phyloP scores from a whole-genome alignment of 805 yeast genomes.

The Ogataea glucozyma region DNA sequence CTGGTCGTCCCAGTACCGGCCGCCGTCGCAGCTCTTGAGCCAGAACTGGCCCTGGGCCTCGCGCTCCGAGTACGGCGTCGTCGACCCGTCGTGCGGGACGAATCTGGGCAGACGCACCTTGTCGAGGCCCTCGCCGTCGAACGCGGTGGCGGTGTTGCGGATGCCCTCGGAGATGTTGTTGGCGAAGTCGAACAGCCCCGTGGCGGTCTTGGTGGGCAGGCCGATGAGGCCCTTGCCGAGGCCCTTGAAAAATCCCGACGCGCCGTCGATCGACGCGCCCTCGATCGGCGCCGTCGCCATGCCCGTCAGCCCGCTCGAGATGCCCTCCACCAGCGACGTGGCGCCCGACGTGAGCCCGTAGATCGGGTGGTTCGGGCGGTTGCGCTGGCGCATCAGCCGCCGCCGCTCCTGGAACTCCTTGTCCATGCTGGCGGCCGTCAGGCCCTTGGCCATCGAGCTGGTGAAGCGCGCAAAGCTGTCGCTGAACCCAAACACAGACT shows the following conservation, averaged over 20 bases:
- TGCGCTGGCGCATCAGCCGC: conserved; percentile 70
- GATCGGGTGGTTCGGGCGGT: conserved; percentile 80
- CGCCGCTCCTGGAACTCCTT: conserved; percentile 82
- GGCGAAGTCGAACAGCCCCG: conserved; percentile 91
- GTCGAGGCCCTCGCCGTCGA: conserved; percentile 75
- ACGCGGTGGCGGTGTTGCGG: conserved; percentile 85
- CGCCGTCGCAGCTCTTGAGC: conserved; percentile 83
- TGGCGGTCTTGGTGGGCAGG: conserved; percentile 93
- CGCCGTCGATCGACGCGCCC: conserved; percentile 88
- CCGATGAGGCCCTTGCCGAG: conserved; percentile 94
- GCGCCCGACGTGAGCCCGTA: conserved; percentile 88
- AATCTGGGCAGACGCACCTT: conserved; percentile 82
- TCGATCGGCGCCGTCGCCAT: conserved; percentile 87
- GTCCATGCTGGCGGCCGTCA: conserved; percentile 89
- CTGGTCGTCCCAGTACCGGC: conserved; percentile 65
- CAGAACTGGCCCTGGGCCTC: conserved; percentile 95
- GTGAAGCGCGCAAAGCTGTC: conserved; percentile 92
- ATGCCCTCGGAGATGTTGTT: conserved; percentile 93
- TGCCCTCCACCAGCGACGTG: conserved; percentile 79
- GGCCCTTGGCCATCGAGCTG: conserved; percentile 91
- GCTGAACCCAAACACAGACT: conserved; percentile 91
- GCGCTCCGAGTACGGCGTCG: conserved; percentile 72
- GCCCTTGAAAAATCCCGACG: conserved; percentile 91
- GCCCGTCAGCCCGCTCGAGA: conserved; percentile 87
- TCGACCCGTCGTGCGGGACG: conserved; percentile 66